phyloP scores from a whole-genome alignment of 495 filamentous ascomycete genomes.

The Xylaria palmicola region DNA sequence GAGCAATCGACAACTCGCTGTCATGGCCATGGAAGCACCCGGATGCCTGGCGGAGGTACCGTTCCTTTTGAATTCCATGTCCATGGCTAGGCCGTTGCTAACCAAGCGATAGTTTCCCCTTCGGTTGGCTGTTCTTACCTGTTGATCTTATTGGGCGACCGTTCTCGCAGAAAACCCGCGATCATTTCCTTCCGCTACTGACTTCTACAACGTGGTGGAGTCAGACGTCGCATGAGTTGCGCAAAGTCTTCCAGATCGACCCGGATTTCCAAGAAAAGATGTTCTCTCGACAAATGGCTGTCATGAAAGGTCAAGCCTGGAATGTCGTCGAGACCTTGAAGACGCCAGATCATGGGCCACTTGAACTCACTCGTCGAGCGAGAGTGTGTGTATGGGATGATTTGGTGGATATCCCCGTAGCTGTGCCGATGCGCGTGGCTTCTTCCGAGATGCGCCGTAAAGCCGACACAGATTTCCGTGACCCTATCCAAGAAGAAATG shows the following conservation, averaged over 20 bases:
- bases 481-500: constrained; percentile 72
- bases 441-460: constrained; percentile 73
- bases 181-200: constrained; percentile 89
- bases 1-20: constrained; percentile 95
- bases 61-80: neutral
- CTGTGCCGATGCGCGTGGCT: constrained; percentile 80
- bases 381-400: constrained; percentile 98
- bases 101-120: constrained; percentile 70
- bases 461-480: constrained; percentile 40
- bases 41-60: constrained; percentile 70
- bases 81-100: constrained; percentile 14
- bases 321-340: constrained; percentile 98
- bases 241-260: constrained; percentile 83
- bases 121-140: constrained; percentile 96
- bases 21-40: constrained; percentile 99
- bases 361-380: constrained; percentile 86
- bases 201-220: constrained; percentile 97
- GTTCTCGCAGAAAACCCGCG: constrained; percentile 86
- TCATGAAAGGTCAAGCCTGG: constrained; percentile 99
- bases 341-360: constrained; percentile 82
- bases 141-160: constrained; percentile 95
- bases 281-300: constrained; percentile 94
- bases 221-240: constrained; percentile 82
- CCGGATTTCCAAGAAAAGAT: constrained; percentile 96
- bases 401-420: constrained; percentile 90